Base-by-base conservation (phyloP, 371 early-diverging fungal species). In the Nosema muscidifuracis region DNA sequence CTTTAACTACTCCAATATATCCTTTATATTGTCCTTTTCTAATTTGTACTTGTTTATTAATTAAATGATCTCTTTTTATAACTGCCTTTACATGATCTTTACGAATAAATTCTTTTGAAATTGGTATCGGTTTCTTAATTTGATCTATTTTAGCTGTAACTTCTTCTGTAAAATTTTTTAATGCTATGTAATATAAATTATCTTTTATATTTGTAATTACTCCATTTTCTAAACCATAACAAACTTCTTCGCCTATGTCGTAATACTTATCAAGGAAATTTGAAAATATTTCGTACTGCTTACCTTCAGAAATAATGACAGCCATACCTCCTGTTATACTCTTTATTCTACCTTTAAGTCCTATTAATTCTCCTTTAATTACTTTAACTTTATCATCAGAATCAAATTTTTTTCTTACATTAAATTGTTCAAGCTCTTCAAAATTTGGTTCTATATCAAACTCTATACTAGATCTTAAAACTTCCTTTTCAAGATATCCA, bases 1-100 rank as follows among this genome's bases (percentile, higher is more conserved):
- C 94, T 77, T 93, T 94, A 34, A 95, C 92, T 60, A 93, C 89
- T 56, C 96, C 99, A 30, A 90, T 81, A 79, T 92, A 94, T 12
- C 97, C 97, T 81, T 98, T 98, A 85, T 90, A 92, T 15, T 91
- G 89, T 6, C 97, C 99, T 47, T 87, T 85, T 2, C 85, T 87
- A 57, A 94, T 89, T 38, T 87, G 87, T 0, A 95, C 95, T 0
- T 90, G 90, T 77, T 91, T 89, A 51, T 88, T 87, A 10, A 93
- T 81, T 34, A 94, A 76, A 26, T 88, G 89, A 79, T 95, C 92
- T 71, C 71, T 75, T 64, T 67, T 67, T 16, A 53, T 31, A 10
- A 47, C 47, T 6, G 47, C 10, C n/a, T n/a, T 47, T 3, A n/a
- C 20, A 4, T 47, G 4, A 31, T 73, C 55, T 33, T 67, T 47